phyloP scores from a whole-genome alignment of 495 filamentous ascomycete species.

The Lasiosphaeriaceae sp. region DNA sequence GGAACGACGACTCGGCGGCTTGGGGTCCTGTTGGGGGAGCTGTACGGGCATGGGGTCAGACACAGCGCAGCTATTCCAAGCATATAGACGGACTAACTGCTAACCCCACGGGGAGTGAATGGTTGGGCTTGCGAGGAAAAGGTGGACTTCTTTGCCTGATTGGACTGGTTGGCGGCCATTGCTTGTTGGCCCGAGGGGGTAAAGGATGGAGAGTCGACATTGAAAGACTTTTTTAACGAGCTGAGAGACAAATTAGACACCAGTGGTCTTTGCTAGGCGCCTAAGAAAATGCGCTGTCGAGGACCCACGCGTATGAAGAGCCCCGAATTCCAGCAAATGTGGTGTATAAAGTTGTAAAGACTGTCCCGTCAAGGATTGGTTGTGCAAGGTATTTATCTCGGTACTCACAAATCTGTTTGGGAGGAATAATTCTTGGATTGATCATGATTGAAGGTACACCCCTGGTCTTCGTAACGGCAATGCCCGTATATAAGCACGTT shows the following conservation, averaged over 20 bases:
- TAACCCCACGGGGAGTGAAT: conserved; percentile 67
- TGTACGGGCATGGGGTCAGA: conserved; percentile 15
- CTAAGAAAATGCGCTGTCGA: neutral
- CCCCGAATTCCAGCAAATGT: neutral
- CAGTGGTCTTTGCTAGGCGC: neutral
- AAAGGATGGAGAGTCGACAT: conserved; percentile 94
- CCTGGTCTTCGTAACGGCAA: conserved; percentile 87
- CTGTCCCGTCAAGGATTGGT: no score
- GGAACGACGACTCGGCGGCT: conserved; percentile 36
- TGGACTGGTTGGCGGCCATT: neutral
- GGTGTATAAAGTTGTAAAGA: no score
- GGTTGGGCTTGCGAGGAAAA: conserved; percentile 83
- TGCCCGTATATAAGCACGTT: conserved; percentile 93
- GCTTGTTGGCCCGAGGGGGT: conserved; percentile 60
- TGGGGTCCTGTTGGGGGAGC: conserved; percentile 33
- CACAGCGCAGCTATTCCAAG: neutral
- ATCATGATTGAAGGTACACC: conserved; percentile 90
- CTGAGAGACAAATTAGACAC: conserved; percentile 13
- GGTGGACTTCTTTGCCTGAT: conserved; percentile 55
- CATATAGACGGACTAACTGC: conserved; percentile 26
- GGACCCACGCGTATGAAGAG: neutral
- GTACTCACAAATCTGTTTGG: conserved; percentile 59
- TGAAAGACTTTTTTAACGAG: conserved; percentile 73
- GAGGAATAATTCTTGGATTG: conserved; percentile 51
- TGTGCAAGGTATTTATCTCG: no score